Conservation (phyloP, 2,329 filamentous ascomycete genomes). For the Coniochaeta sp. region DNA sequence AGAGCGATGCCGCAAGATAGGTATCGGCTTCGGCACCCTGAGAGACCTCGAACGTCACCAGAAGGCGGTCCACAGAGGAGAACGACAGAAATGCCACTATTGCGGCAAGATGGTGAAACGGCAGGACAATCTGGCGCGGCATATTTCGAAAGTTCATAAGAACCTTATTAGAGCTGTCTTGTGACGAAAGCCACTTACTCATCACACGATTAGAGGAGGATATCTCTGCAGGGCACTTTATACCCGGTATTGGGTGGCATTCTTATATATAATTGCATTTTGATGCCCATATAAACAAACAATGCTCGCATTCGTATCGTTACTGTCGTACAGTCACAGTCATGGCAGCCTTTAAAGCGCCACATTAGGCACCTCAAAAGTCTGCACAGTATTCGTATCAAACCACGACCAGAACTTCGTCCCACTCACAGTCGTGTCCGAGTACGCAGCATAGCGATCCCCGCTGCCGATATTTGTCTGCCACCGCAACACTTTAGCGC, state of each 20-base stretch:
- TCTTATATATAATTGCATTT: no score
- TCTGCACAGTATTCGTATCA: slow-evolving; percentile 24
- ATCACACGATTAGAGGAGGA: no score
- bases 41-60: background rate
- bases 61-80: background rate
- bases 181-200: no score
- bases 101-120: background rate
- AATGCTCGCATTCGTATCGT: no score
- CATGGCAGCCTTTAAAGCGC: slow-evolving; percentile 11
- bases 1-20: background rate
- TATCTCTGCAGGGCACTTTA: no score
- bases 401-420: slow-evolving; percentile 28
- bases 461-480: slow-evolving; percentile 26
- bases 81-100: background rate
- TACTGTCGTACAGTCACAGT: no score
- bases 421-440: slow-evolving; percentile 23
- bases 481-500: slow-evolving; percentile 26
- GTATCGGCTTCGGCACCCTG: background rate
- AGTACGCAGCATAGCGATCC: slow-evolving; percentile 22
- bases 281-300: no score
- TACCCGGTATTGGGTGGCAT: no score
- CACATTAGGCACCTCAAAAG: slow-evolving; percentile 26
- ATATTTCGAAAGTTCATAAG: background rate
- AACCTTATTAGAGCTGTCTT: background rate
- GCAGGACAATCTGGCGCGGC: background rate